Base-by-base conservation (phyloP, 805 yeast genomes). In the Cyberlindnera meyerae region DNA sequence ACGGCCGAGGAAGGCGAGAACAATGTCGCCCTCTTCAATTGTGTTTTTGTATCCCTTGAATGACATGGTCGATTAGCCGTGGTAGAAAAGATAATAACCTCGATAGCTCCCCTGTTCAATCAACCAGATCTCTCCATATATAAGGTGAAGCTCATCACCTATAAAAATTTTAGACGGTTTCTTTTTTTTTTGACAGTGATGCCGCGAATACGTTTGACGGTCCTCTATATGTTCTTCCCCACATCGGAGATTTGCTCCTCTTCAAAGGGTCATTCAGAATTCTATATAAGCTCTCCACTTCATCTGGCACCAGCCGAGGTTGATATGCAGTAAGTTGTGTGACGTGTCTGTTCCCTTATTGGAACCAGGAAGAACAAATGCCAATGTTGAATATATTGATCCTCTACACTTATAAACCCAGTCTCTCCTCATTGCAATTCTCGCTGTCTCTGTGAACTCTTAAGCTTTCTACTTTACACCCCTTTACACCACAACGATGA, bases 1-100 rank as follows among this genome's bases (percentile, higher is more conserved):
- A 47, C 97, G 69, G 31, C 93, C 79, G 16, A 93, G 74, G 73
- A 89, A 93, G 0, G 85, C 88, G 11, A 93, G 69, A 3, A 86
- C 95, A 15, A 89, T 65, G 54, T 89, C 97, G 5, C 93, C 95
- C 46, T 83, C 94, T 48, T 79, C 81, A 29, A 90, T 81, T n/a
- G 54, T 40, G 36, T 77, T 77, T 50, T 83, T 81, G 57, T 76
- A 80, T 3, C 68, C 63, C 42, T 71, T 60, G 58, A 83, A 53
- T 11, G 49, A 16, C 45, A 43, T 44, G 11, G 8, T 13, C 31
- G 8, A 16, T 11, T 9, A 8, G 22, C 9, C 22, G 9, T 20
- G 22, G n/a, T n/a, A n/a, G n/a, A n/a, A n/a, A n/a, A n/a, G n/a
- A n/a, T n/a, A n/a, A n/a, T n/a, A n/a, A n/a, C n/a, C n/a, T n/a